Evolutionary conservation across 306 rosid species (phyloP).

Genomic region (Cucurbita argyrosperma): DNA sequence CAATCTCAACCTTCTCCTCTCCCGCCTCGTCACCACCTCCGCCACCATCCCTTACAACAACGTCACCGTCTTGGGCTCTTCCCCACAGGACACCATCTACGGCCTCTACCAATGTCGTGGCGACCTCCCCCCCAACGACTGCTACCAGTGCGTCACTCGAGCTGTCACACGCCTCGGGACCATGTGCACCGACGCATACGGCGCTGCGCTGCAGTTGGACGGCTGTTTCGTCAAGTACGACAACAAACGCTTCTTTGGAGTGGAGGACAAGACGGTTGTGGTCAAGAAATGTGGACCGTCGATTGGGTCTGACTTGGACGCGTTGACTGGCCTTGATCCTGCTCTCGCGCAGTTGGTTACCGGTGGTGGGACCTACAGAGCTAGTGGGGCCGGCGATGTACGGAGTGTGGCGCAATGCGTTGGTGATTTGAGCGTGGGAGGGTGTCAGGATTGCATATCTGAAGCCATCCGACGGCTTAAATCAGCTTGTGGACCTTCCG

Average conservation of each 20-base stretch:
- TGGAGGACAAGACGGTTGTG: constrained; percentile 69
- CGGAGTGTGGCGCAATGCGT: constrained; percentile 69
- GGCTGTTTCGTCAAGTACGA: constrained; percentile 84
- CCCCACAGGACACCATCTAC: constrained; percentile 27
- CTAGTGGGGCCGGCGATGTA: constrained; percentile 16
- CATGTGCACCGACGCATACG: constrained; percentile 39
- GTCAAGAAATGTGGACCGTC: constrained; percentile 62
- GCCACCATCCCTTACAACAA: constrained; percentile 64
- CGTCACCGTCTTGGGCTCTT: constrained; percentile 38
- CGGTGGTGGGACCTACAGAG: constrained; percentile 25
- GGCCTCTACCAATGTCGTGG: constrained; percentile 93
- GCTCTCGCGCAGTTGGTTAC: constrained; percentile 37
- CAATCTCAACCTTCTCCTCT: constrained; percentile 66
- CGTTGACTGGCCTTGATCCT: constrained; percentile 35
- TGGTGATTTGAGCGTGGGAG: constrained; percentile 56
- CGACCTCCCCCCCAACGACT: constrained; percentile 39
- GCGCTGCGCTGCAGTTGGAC: constrained; percentile 84
- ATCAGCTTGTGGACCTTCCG: constrained; percentile 45
- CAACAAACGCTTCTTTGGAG: constrained; percentile 48
- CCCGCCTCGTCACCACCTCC: constrained; percentile 63
- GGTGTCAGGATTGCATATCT: constrained; percentile 76
- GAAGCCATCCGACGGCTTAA: constrained; percentile 64
- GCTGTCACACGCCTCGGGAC: constrained; percentile 52
- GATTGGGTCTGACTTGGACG: constrained; percentile 27
- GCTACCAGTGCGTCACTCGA: constrained; percentile 42